These are phyloP conservation scores for Colletotrichum eleusines DNA, from an alignment of 2,329 filamentous ascomycete genomes.

Conservation along the genomic window DNA sequence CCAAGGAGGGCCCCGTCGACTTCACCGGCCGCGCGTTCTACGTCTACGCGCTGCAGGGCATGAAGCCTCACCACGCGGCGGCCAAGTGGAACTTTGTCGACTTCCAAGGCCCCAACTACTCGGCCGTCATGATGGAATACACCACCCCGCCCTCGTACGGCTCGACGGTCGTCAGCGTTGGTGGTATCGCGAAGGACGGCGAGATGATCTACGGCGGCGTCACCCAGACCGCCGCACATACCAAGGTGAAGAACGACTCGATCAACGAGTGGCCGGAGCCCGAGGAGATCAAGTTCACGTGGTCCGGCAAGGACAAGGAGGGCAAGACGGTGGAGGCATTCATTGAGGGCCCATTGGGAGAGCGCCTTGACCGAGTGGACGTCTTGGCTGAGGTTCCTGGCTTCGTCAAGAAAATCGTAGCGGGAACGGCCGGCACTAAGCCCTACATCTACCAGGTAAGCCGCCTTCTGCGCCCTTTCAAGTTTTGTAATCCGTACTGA, in stretches of 20 bases:
- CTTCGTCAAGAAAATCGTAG: constrained; percentile 95
- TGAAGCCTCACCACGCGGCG: constrained; percentile 98
- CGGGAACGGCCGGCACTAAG: constrained; percentile 88
- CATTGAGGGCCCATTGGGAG: constrained; percentile 76
- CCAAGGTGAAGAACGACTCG: constrained; percentile 75
- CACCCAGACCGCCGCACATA: constrained; percentile 75
- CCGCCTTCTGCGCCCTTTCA: constrained; percentile 18
- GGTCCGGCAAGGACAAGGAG: constrained; percentile 83
- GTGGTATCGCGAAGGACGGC: constrained; percentile 83
- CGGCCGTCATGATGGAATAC: constrained; percentile 95
- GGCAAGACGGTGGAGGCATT: constrained; percentile 78
- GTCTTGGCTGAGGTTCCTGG: constrained; percentile 97
- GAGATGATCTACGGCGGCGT: constrained; percentile 82
- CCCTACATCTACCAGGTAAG: constrained; percentile 97
- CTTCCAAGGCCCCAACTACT: constrained; percentile 89
- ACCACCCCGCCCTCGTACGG: constrained; percentile 95
- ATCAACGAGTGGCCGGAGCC: constrained; percentile 93
- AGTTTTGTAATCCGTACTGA: constrained; percentile 44
- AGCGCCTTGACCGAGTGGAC: constrained; percentile 85
- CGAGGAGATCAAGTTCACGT: constrained; percentile 78
- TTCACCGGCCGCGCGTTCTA: constrained; percentile 85
- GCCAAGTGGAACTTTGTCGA: constrained; percentile 93
- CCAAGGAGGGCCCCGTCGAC: constrained; percentile 83
- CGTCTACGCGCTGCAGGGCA: constrained; percentile 90
- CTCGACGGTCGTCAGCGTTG: constrained; percentile 84